Evolutionary conservation across 2,329 filamentous ascomycete species (phyloP), one percentile per base, ranked within the genome.

Genomic region (Aspergillus intermedius): DNA sequence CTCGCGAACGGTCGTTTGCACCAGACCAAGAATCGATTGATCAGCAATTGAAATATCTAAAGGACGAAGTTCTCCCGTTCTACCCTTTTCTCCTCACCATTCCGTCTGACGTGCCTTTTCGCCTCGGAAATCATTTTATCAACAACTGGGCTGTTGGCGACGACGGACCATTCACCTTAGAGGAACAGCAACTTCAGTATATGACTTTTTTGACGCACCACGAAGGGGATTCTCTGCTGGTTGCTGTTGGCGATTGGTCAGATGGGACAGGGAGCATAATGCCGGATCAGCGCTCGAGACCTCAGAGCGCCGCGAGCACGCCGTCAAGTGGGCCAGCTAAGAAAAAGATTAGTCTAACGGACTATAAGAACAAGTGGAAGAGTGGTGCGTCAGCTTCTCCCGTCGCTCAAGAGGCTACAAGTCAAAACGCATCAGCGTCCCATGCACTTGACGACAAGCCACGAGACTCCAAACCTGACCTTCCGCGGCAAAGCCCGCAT

Each of bases 341-440:
- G 67, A 83, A 82, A 70, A 83, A 82, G 64, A 82, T 84, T 52
- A 81, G 72, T 47, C 64, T 84, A 46, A 78, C 74, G 39, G 80
- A 78, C 35, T 84, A 83, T 65, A 82, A 80, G 64, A 78, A 74
- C 51, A 80, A 80, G 60, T 74, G 67, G 51, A 72, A 66, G 47
- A 69, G 61, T 39, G 64, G 60, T 8, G 50, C 64, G 9, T 59
- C 57, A 15, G 52, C 59, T 5, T 58, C 58, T 13, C 59, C 63
- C 13, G 53, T 62, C 41, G 53, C 48, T 42, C 59, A 58, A 39
- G 58, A 63, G 47, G 41, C 47, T 30, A 30, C 44, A 34, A 51
- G 45, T 37, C 57, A 60, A 39, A 53, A 49, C 34, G 46, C 35
- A 41, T 54, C 57, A 25, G 49, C 51, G n/a, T 41, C 51, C 12